A percentile compares a stretch with the other conserved stretches of the same genome.
These are phyloP conservation scores for Aspergillus asperescens DNA, from an alignment of 495 filamentous ascomycete species.

Conservation along the genomic window DNA sequence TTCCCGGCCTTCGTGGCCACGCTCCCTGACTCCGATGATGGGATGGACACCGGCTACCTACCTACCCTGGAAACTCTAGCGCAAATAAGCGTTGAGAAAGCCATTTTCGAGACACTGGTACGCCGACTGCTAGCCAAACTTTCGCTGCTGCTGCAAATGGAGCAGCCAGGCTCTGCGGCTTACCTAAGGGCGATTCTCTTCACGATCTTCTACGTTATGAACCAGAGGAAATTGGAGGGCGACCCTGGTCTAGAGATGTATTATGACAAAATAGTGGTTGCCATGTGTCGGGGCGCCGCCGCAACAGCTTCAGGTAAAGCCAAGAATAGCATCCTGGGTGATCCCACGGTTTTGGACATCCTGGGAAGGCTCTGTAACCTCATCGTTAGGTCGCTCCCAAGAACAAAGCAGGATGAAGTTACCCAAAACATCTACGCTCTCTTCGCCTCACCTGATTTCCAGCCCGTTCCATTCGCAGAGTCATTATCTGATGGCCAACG, in stretches of 20 bases:
- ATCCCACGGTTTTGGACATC: slow-evolving; percentile 53
- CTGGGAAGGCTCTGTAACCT: slow-evolving; percentile 60
- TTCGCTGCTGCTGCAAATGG: slow-evolving; percentile 52
- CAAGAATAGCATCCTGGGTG: slow-evolving; percentile 43
- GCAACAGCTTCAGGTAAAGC: slow-evolving; percentile 36
- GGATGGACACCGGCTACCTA: slow-evolving; percentile 42
- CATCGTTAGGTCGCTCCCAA: slow-evolving; percentile 51
- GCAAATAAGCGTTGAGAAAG: slow-evolving; percentile 58
- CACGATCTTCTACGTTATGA: slow-evolving; percentile 62
- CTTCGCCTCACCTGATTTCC: slow-evolving; percentile 38
- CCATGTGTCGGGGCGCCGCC: slow-evolving; percentile 43
- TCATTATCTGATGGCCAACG: slow-evolving; percentile 31
- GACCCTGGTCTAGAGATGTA: slow-evolving; percentile 51
- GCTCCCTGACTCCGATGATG: slow-evolving; percentile 55
- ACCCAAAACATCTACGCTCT: slow-evolving; percentile 53
- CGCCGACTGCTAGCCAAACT: slow-evolving; percentile 63
- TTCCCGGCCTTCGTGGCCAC: slow-evolving; percentile 70
- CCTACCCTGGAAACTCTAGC: slow-evolving; percentile 62
- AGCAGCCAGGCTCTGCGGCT: slow-evolving; percentile 39
- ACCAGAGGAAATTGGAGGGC: slow-evolving; percentile 45
- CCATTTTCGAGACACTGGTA: slow-evolving; percentile 65
- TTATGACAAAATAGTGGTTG: slow-evolving; percentile 56
- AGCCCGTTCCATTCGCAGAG: slow-evolving; percentile 38
- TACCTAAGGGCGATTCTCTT: slow-evolving; percentile 59
- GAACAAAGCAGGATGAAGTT: slow-evolving; percentile 51